Conservation (phyloP, 2,329 filamentous ascomycete genomes). For the Colletotrichum eremochloae region DNA sequence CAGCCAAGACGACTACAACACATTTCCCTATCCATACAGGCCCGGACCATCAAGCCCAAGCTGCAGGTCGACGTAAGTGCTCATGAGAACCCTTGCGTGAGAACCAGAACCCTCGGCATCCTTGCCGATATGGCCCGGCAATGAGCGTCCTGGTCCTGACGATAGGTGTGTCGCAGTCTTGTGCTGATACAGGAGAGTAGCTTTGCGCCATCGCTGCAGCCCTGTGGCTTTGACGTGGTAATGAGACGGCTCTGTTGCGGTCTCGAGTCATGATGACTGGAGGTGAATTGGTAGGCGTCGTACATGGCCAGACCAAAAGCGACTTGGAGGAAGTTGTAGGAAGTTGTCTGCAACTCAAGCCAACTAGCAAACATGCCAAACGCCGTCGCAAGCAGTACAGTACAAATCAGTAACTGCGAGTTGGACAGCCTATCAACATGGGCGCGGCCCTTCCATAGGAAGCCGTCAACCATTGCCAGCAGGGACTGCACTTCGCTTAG, state of each 20-base stretch:
- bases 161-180: constrained; percentile 33
- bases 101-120: constrained; percentile 9
- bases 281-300: constrained; percentile 13
- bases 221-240: constrained; percentile 31
- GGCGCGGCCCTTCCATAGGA: constrained; percentile 9
- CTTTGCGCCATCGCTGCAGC: constrained; percentile 34
- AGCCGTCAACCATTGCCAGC: not conserved
- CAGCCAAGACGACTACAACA: constrained; percentile 28
- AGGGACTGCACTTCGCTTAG: not conserved
- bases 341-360: not conserved
- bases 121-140: constrained; percentile 11
- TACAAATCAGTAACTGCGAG: constrained; percentile 6
- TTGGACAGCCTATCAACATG: not conserved
- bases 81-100: constrained; percentile 31
- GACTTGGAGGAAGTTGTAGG: constrained; percentile 12
- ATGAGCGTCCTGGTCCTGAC: constrained; percentile 13
- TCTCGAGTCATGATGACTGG: constrained; percentile 34
- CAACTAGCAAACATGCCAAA: not conserved
- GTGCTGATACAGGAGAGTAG: constrained; percentile 39
- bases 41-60: constrained; percentile 9
- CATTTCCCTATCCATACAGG: constrained; percentile 17
- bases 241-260: constrained; percentile 40
- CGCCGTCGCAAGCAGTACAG: constrained; percentile 11
- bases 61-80: constrained; percentile 22
- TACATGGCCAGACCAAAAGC: constrained; percentile 23